Conservation (phyloP, 176 grass and related monocot species). For the Poa pratensis region DNA sequence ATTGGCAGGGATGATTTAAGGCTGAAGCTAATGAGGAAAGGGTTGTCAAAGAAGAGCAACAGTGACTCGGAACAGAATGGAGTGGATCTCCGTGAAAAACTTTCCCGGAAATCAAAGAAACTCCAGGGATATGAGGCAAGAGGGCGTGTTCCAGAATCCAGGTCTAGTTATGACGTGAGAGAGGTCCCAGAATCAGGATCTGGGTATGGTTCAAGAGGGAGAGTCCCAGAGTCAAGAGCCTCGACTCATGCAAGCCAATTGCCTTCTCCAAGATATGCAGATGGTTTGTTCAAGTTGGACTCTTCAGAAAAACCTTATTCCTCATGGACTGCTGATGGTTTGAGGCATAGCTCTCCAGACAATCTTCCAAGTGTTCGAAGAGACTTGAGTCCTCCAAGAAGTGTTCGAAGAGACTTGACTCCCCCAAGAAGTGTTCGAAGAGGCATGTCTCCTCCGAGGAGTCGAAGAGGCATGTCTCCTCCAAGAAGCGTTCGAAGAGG, state of each 20-base stretch:
- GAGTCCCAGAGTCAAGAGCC: constrained; percentile 45
- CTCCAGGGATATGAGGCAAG: constrained; percentile 45
- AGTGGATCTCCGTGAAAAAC: constrained; percentile 78
- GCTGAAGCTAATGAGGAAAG: constrained; percentile 80
- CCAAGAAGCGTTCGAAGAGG: constrained; percentile 42
- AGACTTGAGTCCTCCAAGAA: constrained; percentile 52
- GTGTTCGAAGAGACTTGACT: constrained; percentile 47
- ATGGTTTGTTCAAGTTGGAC: constrained; percentile 53
- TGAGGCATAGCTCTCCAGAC: constrained; percentile 56
- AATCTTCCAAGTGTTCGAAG: constrained; percentile 39
- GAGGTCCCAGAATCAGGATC: constrained; percentile 44
- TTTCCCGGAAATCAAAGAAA: constrained; percentile 59
- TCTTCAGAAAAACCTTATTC: constrained; percentile 56
- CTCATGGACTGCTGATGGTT: constrained; percentile 44
- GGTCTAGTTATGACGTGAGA: constrained; percentile 46
- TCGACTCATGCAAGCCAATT: constrained; percentile 49
- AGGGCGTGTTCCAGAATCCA: constrained; percentile 47
- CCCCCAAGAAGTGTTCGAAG: constrained; percentile 44
- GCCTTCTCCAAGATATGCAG: constrained; percentile 60
- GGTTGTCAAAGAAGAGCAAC: constrained; percentile 55
- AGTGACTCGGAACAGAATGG: constrained; percentile 44
- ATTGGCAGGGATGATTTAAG: constrained; percentile 70
- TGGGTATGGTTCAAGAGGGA: constrained; percentile 47
- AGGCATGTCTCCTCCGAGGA: constrained; percentile 51
- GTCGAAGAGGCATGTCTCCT: constrained; percentile 48